Evolutionary conservation across 768 basidiomycete species (phyloP).

Genomic region (Arthromyces matolae): DNA sequence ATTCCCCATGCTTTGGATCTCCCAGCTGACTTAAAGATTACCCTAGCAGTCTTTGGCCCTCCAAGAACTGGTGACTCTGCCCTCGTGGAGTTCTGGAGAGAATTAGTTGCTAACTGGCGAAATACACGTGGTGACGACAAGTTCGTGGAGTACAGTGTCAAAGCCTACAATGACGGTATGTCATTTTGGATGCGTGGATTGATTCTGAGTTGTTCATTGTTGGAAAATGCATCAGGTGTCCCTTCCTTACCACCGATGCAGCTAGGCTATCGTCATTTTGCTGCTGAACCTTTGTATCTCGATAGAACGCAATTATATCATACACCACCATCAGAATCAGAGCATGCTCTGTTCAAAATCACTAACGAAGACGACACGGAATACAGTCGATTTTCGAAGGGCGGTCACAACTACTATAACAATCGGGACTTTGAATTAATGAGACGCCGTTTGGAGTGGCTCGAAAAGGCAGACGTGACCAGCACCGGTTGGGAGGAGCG

Average conservation of each 20-base stretch:
- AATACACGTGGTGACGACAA: slow-evolving; percentile 30
- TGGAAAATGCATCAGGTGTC: slow-evolving; percentile 44
- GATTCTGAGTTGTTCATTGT: slow-evolving; percentile 1
- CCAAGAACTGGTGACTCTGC: slow-evolving; percentile 46
- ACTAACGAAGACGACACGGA: slow-evolving; percentile 13
- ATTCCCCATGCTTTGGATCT: slow-evolving; percentile 12
- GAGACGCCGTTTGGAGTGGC: slow-evolving; percentile 38
- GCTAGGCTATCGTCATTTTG: slow-evolving; percentile 53
- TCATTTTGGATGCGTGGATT: neutral
- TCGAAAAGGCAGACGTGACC: slow-evolving; percentile 32
- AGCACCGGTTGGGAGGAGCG: slow-evolving; percentile 42
- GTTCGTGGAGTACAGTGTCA: slow-evolving; percentile 47
- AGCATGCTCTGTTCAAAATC: slow-evolving; percentile 43
- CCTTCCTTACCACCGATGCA: slow-evolving; percentile 50
- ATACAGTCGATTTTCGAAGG: slow-evolving; percentile 39
- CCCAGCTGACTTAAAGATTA: slow-evolving; percentile 30
- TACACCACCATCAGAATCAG: slow-evolving; percentile 42
- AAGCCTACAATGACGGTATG: slow-evolving; percentile 56
- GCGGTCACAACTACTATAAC: slow-evolving; percentile 65
- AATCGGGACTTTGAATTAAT: slow-evolving; percentile 49
- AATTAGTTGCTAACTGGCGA: slow-evolving; percentile 31
- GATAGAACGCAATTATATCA: slow-evolving; percentile 44
- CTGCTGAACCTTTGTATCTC: slow-evolving; percentile 45
- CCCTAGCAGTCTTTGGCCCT: slow-evolving; percentile 46
- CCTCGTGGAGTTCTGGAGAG: slow-evolving; percentile 40